These are phyloP conservation scores for Plantago lanceolata DNA, from an alignment of 305 asterid species.

Conservation along the genomic window DNA sequence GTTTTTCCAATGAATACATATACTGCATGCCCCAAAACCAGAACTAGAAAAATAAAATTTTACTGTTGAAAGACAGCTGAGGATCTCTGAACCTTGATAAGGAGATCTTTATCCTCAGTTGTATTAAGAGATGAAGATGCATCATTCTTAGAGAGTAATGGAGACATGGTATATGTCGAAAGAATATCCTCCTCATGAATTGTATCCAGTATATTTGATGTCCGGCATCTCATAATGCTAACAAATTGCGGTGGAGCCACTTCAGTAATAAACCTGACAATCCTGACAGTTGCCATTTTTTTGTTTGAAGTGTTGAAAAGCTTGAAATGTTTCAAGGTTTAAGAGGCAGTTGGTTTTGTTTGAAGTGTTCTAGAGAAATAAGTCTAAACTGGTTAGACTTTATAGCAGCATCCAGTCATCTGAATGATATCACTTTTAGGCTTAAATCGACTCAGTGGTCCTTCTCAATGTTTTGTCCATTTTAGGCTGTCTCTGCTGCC, in stretches of 20 bases:
- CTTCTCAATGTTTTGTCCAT: background rate
- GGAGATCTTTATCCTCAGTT: conserved; percentile 4
- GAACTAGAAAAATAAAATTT: background rate
- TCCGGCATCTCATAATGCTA: conserved; percentile 15
- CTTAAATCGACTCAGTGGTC: conserved; percentile 3
- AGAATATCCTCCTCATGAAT: conserved; percentile 23
- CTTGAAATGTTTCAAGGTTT: background rate
- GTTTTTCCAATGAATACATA: no score
- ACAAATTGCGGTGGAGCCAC: conserved; percentile 27
- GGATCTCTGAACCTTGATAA: background rate
- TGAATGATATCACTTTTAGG: conserved; percentile 2
- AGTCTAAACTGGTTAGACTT: background rate
- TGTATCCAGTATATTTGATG: conserved; percentile 29
- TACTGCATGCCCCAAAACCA: background rate
- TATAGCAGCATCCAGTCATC: background rate
- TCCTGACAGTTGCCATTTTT: conserved; percentile 18
- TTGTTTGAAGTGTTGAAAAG: background rate
- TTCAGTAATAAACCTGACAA: conserved; percentile 22
- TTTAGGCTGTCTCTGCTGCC: background rate
- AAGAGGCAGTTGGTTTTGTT: background rate
- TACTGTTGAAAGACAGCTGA: background rate
- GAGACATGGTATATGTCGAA: conserved; percentile 7
- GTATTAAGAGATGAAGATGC: conserved; percentile 5
- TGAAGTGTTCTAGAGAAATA: background rate
- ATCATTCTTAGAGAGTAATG: background rate